Percentiles rank a stretch among this genome's conserved stretches.
Evolutionary conservation across 306 rosid genomes (phyloP).

Genomic region (Dryas octopetala): DNA sequence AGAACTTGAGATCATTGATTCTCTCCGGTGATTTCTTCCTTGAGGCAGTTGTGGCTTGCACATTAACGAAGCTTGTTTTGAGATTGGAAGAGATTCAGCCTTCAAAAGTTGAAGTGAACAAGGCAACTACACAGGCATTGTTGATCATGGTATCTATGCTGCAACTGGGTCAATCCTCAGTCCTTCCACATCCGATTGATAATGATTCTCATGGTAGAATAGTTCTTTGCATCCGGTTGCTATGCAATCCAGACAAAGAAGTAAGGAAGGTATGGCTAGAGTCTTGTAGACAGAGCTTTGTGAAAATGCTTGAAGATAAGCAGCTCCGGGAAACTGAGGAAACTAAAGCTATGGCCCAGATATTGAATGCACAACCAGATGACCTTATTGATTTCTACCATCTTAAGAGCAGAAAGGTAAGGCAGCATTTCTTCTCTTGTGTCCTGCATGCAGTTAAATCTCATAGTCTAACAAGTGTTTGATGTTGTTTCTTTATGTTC

Average conservation of each 20-base stretch:
- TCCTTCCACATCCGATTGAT: conserved; percentile 90
- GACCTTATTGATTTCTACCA: conserved; percentile 98
- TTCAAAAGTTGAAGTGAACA: conserved; percentile 81
- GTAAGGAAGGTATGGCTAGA: conserved; percentile 80
- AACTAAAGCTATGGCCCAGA: conserved; percentile 77
- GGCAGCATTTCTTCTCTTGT: conserved; percentile 21
- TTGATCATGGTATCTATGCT: conserved; percentile 82
- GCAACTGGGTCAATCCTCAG: conserved; percentile 86
- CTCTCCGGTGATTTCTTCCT: conserved; percentile 96
- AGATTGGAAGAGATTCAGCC: conserved; percentile 95
- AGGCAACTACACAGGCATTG: conserved; percentile 58
- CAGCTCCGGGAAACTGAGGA: conserved; percentile 85
- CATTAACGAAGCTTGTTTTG: conserved; percentile 80
- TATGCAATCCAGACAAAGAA: conserved; percentile 74
- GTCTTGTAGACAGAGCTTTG: conserved; percentile 92
- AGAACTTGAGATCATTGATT: conserved; percentile 87
- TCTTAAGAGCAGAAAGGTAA: conserved; percentile 97
- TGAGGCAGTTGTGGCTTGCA: conserved; percentile 83
- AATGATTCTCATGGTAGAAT: conserved; percentile 84
- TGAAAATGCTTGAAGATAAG: conserved; percentile 94
- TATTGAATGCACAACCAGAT: conserved; percentile 90
- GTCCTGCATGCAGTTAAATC: neutral
- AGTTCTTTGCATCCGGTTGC: conserved; percentile 72
- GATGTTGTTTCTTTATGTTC: conserved; percentile 3
- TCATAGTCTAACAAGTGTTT: neutral